Evolutionary conservation across 805 yeast genomes (phyloP), one percentile per base, ranked within the genome.

Genomic region (Danielozyma ontarioensis): DNA sequence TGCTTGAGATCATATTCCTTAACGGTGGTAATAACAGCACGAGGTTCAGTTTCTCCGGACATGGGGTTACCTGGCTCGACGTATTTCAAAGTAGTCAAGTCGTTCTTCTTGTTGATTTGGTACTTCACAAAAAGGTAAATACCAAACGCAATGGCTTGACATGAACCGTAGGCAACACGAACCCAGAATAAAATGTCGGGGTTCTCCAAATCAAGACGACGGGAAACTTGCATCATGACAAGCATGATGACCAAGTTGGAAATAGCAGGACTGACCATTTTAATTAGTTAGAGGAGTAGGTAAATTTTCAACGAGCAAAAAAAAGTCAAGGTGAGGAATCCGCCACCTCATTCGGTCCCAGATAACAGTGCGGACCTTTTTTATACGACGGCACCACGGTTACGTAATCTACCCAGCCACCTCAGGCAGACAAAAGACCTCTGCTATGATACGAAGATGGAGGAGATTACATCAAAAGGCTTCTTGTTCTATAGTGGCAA

Each of bases 141-240:
- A 16, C 66, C 67, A 40, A 85, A 65, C 12, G 93, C 78, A 37
- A 80, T 40, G 24, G 70, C 52, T 51, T 84, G 87, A 53, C 89
- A 77, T 15, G 80, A 48, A 29, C 74, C 61, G 67, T 86, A 93
- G 28, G 77, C 76, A 25, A 68, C 66, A 61, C 98, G 79, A 34
- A 86, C 89, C 57, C 78, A 82, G 57, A 82, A 63, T 33, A 88
- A 68, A 37, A 77, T 74, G 44, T 63, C 62, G 29, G 94, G 90
- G 63, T 89, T 76, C 60, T 90, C 97, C 62, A 89, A 78, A 62
- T 90, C 93, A 42, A 93, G 70, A 57, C 76, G 78, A 62, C 87
- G 85, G 44, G 96, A 78, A 44, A 88, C 83, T 64, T 88, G 96
- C 96, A 89, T 90, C 86, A 87, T 86, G 72, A 78, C 83, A 57